These are phyloP conservation scores for Exutisphaerella laricina DNA, from an alignment of 2,329 filamentous ascomycete species.

Conservation along the genomic window DNA sequence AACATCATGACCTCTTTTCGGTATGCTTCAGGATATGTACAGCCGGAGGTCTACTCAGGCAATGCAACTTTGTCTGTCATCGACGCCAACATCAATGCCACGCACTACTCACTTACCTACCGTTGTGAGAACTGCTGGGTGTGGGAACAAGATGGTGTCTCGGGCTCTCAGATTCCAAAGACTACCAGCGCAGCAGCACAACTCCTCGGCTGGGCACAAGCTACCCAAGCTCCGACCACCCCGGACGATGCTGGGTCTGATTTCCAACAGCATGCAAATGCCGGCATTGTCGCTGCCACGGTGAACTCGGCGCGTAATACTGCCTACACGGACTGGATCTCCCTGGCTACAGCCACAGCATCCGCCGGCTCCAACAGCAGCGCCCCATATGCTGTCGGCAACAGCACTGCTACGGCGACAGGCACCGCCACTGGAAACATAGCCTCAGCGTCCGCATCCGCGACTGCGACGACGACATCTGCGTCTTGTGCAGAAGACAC, in stretches of 20 bases:
- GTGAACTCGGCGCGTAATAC: constrained; percentile 43
- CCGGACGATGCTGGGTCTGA: constrained; percentile 38
- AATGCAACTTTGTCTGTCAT: constrained; percentile 58
- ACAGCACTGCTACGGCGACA: constrained; percentile 10
- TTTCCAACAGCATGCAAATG: constrained; percentile 52
- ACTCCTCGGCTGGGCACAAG: constrained; percentile 30
- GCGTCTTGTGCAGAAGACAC: constrained; percentile 26
- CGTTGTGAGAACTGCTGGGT: constrained; percentile 51
- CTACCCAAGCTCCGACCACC: constrained; percentile 23
- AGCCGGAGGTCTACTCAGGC: constrained; percentile 56
- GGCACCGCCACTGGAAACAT: constrained; percentile 12
- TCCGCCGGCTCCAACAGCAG: constrained; percentile 30
- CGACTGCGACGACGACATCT: constrained; percentile 19
- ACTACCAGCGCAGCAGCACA: constrained; percentile 31
- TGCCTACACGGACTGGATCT: constrained; percentile 39
- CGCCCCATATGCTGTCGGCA: constrained; percentile 5
- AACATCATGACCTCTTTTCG: constrained; percentile 54
- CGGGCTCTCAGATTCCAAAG: constrained; percentile 35
- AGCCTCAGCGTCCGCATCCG: constrained; percentile 19
- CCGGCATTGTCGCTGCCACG: constrained; percentile 49
- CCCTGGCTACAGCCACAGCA: constrained; percentile 31
- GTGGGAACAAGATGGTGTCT: constrained; percentile 41
- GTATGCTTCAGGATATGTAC: constrained; percentile 54
- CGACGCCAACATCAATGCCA: constrained; percentile 52
- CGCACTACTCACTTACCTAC: constrained; percentile 59